A percentile compares a stretch with the other conserved stretches of the same genome.
Evolutionary conservation across 352 stramenopile species (phyloP).

Genomic region (Phytophthora pseudosyringae): DNA sequence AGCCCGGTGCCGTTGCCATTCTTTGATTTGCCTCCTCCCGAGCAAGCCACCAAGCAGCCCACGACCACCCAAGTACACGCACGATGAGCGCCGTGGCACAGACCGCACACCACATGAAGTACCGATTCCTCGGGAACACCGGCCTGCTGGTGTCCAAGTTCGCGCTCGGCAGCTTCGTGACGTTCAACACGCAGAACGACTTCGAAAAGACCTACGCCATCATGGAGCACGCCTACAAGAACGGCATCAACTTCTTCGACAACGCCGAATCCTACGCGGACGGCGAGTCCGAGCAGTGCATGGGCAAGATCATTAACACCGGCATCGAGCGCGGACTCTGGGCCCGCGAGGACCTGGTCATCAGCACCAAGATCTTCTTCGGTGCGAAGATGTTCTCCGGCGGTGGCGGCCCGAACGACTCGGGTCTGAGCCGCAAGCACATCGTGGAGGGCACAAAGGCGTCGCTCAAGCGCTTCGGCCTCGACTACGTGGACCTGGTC

Average conservation of each 20-base stretch:
- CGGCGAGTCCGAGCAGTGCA: conserved; percentile 56
- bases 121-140: conserved; percentile 59
- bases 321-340: conserved; percentile 50
- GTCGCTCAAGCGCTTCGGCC: conserved; percentile 58
- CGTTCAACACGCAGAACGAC: conserved; percentile 54
- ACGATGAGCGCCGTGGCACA: conserved; percentile 34
- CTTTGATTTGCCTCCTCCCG: conserved; percentile 11
- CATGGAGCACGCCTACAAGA: conserved; percentile 68
- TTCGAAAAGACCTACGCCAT: conserved; percentile 64
- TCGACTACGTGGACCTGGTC: conserved; percentile 72
- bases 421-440: conserved; percentile 52
- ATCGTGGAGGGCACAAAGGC: conserved; percentile 68
- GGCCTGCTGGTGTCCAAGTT: conserved; percentile 54
- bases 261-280: conserved; percentile 65
- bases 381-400: conserved; percentile 38
- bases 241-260: conserved; percentile 75
- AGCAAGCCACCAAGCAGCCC: conserved; percentile 9
- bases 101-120: conserved; percentile 56
- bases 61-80: neutral
- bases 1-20: conserved; percentile 4
- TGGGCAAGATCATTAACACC: conserved; percentile 60
- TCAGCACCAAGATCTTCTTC: conserved; percentile 76
- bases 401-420: conserved; percentile 43
- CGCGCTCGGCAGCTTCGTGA: conserved; percentile 61
- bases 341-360: conserved; percentile 61